Evolutionary conservation across 257 asterid species (phyloP).

Genomic region (Osmanthus fragrans): DNA sequence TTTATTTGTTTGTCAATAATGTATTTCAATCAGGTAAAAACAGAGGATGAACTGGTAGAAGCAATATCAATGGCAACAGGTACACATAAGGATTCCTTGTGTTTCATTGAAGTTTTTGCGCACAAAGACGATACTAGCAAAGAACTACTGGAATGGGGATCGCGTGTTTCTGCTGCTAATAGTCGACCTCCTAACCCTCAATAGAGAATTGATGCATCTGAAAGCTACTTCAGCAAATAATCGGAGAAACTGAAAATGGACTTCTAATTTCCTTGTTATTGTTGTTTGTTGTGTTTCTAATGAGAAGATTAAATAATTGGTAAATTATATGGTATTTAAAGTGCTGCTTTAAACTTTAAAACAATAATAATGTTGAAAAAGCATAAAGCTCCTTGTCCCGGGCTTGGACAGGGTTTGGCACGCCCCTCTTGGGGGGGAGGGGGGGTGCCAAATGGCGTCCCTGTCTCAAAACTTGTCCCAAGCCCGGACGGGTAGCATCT

Average conservation of each 20-base stretch:
- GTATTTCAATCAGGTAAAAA: conserved; percentile 36
- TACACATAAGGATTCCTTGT: conserved; percentile 39
- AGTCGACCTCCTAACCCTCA: conserved; percentile 53
- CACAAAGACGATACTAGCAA: conserved; percentile 56
- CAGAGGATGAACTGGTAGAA: conserved; percentile 46
- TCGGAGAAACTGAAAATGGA: background rate
- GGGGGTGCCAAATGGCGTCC: no score
- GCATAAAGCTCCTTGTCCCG: no score
- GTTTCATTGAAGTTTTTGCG: conserved; percentile 47
- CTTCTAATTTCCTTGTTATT: background rate
- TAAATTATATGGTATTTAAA: no score
- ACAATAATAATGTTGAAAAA: no score
- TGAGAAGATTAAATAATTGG: background rate
- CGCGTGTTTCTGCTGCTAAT: conserved; percentile 53
- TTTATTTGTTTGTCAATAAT: background rate
- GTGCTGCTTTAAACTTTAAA: no score
- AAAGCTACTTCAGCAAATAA: background rate
- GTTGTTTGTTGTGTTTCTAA: background rate
- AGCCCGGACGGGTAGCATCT: no score
- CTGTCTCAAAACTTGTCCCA: no score
- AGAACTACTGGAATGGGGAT: conserved; percentile 56
- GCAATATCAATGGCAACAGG: conserved; percentile 43
- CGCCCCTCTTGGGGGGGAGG: no score
- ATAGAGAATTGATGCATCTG: conserved; percentile 14
- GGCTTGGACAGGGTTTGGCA: no score